phyloP scores from a whole-genome alignment of 1,139 yeast species.

The Yamadazyma trypodendri region DNA sequence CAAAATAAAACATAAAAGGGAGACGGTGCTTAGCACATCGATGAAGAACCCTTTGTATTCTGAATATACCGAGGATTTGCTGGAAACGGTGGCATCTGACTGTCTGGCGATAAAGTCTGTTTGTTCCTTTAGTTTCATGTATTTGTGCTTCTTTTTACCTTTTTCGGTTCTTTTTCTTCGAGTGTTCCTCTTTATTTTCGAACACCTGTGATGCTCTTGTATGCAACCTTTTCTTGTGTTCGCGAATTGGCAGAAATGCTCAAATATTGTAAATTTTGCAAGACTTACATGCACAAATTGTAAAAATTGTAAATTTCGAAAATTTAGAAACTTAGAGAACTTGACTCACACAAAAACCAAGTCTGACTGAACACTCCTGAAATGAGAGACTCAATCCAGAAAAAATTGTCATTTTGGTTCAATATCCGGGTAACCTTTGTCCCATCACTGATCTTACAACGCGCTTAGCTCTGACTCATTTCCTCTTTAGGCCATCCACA shows the following conservation, averaged over 20 bases:
- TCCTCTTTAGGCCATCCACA: constrained; percentile 27
- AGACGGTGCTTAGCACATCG: constrained; percentile 58
- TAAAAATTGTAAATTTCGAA: too few relatives aligned
- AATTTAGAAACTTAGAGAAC: too few relatives aligned
- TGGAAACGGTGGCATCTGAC: constrained; percentile 74
- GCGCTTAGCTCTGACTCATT: constrained; percentile 39
- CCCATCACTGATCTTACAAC: constrained; percentile 32
- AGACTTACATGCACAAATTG: too few relatives aligned
- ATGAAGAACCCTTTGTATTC: constrained; percentile 82
- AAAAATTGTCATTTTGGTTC: too few relatives aligned
- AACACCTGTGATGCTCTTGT: background rate
- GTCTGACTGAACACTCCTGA: too few relatives aligned
- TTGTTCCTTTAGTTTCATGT: too few relatives aligned
- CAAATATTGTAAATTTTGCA: too few relatives aligned
- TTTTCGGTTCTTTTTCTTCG: background rate
- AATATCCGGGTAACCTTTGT: constrained; percentile 20
- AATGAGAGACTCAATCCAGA: too few relatives aligned
- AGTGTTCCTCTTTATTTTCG: background rate
- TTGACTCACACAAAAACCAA: too few relatives aligned
- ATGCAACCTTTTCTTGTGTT: background rate
- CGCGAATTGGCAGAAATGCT: too few relatives aligned
- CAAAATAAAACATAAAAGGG: constrained; percentile 51
- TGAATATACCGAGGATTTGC: constrained; percentile 62
- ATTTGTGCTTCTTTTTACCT: constrained; percentile 3
- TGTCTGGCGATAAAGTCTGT: constrained; percentile 65